phyloP scores from a whole-genome alignment of 495 filamentous ascomycete species.

The Aspergillus leporis region DNA sequence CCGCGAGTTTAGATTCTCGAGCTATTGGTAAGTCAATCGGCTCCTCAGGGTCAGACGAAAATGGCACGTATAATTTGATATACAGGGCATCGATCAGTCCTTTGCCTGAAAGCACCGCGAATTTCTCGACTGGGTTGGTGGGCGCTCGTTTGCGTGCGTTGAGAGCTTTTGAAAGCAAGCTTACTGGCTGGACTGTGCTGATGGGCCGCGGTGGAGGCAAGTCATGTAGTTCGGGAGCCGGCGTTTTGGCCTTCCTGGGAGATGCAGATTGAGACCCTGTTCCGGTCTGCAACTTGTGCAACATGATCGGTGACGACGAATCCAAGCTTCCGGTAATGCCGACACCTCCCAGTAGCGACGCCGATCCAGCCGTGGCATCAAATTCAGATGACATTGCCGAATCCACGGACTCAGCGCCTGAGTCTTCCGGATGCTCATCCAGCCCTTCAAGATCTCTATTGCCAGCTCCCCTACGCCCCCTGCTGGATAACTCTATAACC shows the following conservation, averaged over 20 bases:
- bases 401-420: slow-evolving; percentile 63
- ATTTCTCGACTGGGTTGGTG: slow-evolving; percentile 78
- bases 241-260: slow-evolving; percentile 59
- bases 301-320: slow-evolving; percentile 47
- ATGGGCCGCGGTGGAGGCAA: slow-evolving; percentile 90
- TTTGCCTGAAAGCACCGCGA: slow-evolving; percentile 82
- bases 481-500: slow-evolving; percentile 57
- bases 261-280: slow-evolving; percentile 47
- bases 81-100: slow-evolving; percentile 80
- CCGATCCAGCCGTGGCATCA: slow-evolving; percentile 63
- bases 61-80: slow-evolving; percentile 85
- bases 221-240: slow-evolving; percentile 65
- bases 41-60: slow-evolving; percentile 67
- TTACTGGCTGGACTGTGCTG: slow-evolving; percentile 77
- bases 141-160: slow-evolving; percentile 80
- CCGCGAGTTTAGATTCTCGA: slow-evolving; percentile 71
- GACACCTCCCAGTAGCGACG: slow-evolving; percentile 55
- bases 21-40: slow-evolving; percentile 78
- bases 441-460: slow-evolving; percentile 45
- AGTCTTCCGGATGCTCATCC: slow-evolving; percentile 59
- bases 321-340: slow-evolving; percentile 44
- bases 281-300: slow-evolving; percentile 44
- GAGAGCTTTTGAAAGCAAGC: slow-evolving; percentile 67
- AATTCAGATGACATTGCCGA: slow-evolving; percentile 69
- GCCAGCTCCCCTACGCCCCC: slow-evolving; percentile 59